These are phyloP conservation scores for Beauveria varroae DNA, from an alignment of 2,329 filamentous ascomycete genomes.

Conservation along the genomic window DNA sequence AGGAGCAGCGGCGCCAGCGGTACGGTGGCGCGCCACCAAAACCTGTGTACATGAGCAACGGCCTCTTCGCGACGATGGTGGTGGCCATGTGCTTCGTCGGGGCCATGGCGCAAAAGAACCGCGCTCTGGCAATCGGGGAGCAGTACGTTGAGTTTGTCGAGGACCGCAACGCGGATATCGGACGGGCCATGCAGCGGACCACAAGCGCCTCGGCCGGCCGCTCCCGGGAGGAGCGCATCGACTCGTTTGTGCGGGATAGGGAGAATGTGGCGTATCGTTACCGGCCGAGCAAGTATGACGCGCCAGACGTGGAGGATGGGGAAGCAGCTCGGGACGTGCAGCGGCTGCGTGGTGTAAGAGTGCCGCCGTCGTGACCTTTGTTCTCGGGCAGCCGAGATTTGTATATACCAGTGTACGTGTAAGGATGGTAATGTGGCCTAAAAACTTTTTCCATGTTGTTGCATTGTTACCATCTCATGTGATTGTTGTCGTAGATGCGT, in stretches of 20 bases:
- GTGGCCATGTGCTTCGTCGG: conserved; percentile 62
- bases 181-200: conserved; percentile 47
- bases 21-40: conserved; percentile 41
- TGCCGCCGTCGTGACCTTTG: not conserved
- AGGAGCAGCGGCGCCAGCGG: conserved; percentile 37
- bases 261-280: conserved; percentile 40
- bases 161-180: conserved; percentile 58
- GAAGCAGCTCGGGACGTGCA: not conserved
- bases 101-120: conserved; percentile 62
- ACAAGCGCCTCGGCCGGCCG: conserved; percentile 44
- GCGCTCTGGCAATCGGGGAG: conserved; percentile 55
- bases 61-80: conserved; percentile 64
- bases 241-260: conserved; percentile 68
- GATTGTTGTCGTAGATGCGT: not conserved
- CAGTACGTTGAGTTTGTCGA: conserved; percentile 60
- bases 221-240: conserved; percentile 59
- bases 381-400: not conserved
- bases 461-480: not conserved
- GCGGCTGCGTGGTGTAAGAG: not conserved
- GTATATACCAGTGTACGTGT: not conserved
- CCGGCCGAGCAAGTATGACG: conserved; percentile 24
- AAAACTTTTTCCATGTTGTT: too few relatives aligned
- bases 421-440: not conserved
- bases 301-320: not conserved
- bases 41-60: conserved; percentile 67